These are phyloP conservation scores for Tothia fuscella DNA, from an alignment of 2,329 filamentous ascomycete genomes.

Conservation along the genomic window DNA sequence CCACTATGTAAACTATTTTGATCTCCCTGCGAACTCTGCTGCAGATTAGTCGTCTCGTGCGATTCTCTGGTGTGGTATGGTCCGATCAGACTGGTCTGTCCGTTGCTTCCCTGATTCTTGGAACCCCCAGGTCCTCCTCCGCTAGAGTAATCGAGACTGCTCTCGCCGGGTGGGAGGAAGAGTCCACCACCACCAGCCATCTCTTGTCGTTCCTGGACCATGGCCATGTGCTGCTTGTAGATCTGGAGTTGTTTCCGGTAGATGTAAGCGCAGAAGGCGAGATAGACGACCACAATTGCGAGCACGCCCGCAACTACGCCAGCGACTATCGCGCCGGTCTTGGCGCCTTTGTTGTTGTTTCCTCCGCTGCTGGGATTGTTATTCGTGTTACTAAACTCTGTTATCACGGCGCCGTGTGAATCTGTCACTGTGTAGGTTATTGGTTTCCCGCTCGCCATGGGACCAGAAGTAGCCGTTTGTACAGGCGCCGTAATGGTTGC, in stretches of 20 bases:
- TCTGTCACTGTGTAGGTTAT: slow-evolving; percentile 53
- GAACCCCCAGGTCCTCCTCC: background rate
- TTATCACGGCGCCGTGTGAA: slow-evolving; percentile 29
- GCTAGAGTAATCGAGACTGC: background rate
- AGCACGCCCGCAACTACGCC: slow-evolving; percentile 55
- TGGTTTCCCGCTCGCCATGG: slow-evolving; percentile 57
- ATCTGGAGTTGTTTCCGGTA: slow-evolving; percentile 59
- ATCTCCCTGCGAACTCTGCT: slow-evolving; percentile 15
- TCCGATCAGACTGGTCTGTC: slow-evolving; percentile 7
- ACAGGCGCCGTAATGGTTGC: slow-evolving; percentile 58
- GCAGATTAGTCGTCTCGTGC: no score
- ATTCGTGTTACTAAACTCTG: slow-evolving; percentile 25
- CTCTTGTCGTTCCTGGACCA: slow-evolving; percentile 45
- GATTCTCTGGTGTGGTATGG: slow-evolving; percentile 6
- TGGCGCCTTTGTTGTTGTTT: slow-evolving; percentile 22
- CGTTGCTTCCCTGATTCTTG: background rate
- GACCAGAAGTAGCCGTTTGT: slow-evolving; percentile 52
- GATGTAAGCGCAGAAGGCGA: slow-evolving; percentile 61
- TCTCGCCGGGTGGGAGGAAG: no score
- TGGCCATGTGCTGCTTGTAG: slow-evolving; percentile 58
- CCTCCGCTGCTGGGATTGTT: slow-evolving; percentile 18
- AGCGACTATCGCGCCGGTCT: slow-evolving; percentile 44
- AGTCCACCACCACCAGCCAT: no score
- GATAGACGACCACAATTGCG: slow-evolving; percentile 48
- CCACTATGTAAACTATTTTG: slow-evolving; percentile 20